Percentiles rank a stretch among this genome's conserved stretches.
These are phyloP conservation scores for Eucalyptus coolabah DNA, from an alignment of 345 rosid species.

Conservation along the genomic window DNA sequence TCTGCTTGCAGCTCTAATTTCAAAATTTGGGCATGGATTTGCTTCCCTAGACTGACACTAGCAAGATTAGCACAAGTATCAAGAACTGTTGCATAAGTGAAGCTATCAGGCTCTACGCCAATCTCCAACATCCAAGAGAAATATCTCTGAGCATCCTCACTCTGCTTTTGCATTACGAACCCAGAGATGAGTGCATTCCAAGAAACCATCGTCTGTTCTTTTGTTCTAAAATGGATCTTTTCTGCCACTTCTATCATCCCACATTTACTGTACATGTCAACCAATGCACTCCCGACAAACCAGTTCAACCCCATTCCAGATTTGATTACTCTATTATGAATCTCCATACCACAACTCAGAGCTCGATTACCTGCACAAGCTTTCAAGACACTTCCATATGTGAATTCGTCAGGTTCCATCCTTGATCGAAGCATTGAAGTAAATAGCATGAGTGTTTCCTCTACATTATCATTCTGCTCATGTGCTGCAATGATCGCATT, in stretches of 20 bases:
- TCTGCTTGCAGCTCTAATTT: constrained; percentile 67
- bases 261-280: constrained; percentile 89
- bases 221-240: constrained; percentile 48
- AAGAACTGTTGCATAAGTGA: constrained; percentile 80
- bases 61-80: constrained; percentile 87
- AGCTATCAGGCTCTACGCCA: constrained; percentile 59
- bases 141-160: constrained; percentile 69
- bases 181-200: constrained; percentile 88
- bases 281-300: constrained; percentile 69
- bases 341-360: constrained; percentile 53
- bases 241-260: constrained; percentile 60
- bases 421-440: constrained; percentile 50
- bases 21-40: constrained; percentile 74
- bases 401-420: constrained; percentile 80
- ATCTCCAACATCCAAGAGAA: constrained; percentile 58
- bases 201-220: constrained; percentile 39
- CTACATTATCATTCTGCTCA: constrained; percentile 62
- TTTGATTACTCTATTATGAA: constrained; percentile 62
- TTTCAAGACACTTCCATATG: constrained; percentile 88
- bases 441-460: constrained; percentile 44
- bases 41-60: constrained; percentile 67
- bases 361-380: constrained; percentile 56
- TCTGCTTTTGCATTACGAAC: constrained; percentile 45
- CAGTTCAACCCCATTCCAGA: constrained; percentile 52
- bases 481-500: constrained; percentile 81